These are phyloP conservation scores for Penicillium alfredii DNA, from an alignment of 495 filamentous ascomycete species.

Conservation along the genomic window DNA sequence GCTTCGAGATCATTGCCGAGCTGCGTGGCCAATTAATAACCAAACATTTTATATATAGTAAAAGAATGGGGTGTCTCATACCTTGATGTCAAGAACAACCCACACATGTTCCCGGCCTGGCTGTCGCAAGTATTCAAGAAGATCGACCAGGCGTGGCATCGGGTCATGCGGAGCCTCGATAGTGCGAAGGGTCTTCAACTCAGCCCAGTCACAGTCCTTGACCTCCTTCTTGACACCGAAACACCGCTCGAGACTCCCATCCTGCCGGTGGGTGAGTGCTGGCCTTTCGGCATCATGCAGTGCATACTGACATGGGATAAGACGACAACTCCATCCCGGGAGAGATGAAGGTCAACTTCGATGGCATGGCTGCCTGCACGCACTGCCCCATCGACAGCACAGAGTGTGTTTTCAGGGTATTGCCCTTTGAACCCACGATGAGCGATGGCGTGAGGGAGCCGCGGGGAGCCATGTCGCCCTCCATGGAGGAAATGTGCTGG, in stretches of 20 bases:
- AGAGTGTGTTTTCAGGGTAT: constrained; percentile 82
- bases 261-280: constrained; percentile 44
- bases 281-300: background rate
- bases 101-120: constrained; percentile 61
- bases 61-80: constrained; percentile 20
- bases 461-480: background rate
- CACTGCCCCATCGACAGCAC: constrained; percentile 67
- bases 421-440: constrained; percentile 78
- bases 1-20: constrained; percentile 61
- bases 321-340: constrained; percentile 77
- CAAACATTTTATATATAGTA: no score
- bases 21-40: constrained; percentile 34
- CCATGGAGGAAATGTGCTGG: constrained; percentile 17
- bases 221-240: constrained; percentile 67
- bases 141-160: constrained; percentile 70
- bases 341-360: constrained; percentile 82
- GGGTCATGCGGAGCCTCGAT: constrained; percentile 57
- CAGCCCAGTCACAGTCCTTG: constrained; percentile 66
- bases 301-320: constrained; percentile 63
- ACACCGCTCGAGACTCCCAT: constrained; percentile 68
- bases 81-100: constrained; percentile 87
- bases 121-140: constrained; percentile 63
- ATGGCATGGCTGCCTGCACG: constrained; percentile 70
- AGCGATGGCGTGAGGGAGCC: constrained; percentile 66
- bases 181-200: constrained; percentile 64